Evolutionary conservation across 2,329 filamentous ascomycete genomes (phyloP).

Genomic region (Aspergillus sp.): DNA sequence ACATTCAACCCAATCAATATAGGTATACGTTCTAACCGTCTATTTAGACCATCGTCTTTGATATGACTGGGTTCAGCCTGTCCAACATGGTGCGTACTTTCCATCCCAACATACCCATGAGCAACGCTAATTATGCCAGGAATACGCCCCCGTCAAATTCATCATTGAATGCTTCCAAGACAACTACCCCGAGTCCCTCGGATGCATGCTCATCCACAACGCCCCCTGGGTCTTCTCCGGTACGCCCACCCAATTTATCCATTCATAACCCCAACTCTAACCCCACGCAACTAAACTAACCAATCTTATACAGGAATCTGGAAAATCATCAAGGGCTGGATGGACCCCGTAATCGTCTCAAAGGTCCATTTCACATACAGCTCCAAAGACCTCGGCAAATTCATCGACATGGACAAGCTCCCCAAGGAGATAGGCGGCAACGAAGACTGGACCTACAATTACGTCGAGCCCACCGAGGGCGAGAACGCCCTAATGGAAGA

Average conservation of each 20-base stretch:
- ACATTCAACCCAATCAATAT: not conserved
- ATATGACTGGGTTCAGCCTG: constrained; percentile 90
- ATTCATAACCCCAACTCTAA: not conserved
- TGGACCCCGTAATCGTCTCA: constrained; percentile 89
- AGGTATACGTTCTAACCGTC: not conserved
- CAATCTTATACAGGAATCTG: constrained; percentile 65
- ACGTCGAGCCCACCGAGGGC: constrained; percentile 68
- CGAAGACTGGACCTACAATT: constrained; percentile 79
- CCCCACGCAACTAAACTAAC: not conserved
- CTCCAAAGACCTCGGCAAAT: constrained; percentile 71
- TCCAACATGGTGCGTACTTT: constrained; percentile 74
- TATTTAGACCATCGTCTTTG: constrained; percentile 78
- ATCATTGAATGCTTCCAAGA: constrained; percentile 98
- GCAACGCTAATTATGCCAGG: constrained; percentile 45
- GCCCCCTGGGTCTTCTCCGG: constrained; percentile 90
- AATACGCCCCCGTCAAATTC: constrained; percentile 95
- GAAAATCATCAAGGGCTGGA: constrained; percentile 91
- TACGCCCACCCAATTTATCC: constrained; percentile 34
- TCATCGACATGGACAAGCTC: constrained; percentile 67
- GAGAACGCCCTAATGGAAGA: constrained; percentile 75
- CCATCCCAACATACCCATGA: not conserved
- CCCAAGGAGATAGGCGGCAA: constrained; percentile 78
- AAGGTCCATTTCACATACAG: constrained; percentile 91
- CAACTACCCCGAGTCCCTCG: constrained; percentile 91
- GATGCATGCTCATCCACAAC: constrained; percentile 89